Percentiles rank a stretch among this genome's conserved stretches.
Evolutionary conservation across 169 alveolate species (phyloP).

Genomic region (Plasmodium gonderi): DNA sequence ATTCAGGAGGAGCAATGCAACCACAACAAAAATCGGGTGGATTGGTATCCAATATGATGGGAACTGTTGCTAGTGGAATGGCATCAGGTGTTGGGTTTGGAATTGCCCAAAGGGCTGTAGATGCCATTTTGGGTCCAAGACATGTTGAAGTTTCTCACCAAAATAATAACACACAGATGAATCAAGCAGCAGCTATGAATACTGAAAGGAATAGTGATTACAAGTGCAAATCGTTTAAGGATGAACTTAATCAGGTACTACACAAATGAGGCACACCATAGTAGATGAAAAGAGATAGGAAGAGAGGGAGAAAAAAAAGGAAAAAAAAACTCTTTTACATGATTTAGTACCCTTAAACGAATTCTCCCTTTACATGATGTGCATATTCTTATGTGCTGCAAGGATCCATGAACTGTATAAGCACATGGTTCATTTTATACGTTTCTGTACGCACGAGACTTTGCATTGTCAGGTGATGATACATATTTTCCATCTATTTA

Average conservation of each 20-base stretch:
- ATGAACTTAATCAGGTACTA: conserved; percentile 70
- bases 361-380: too few species aligned
- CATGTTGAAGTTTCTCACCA: conserved; percentile 71
- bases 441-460: neutral
- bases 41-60: conserved; percentile 73
- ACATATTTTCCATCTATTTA: neutral
- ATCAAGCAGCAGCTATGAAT: conserved; percentile 51
- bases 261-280: too few species aligned
- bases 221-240: conserved; percentile 41
- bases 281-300: neutral
- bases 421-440: neutral
- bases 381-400: too few species aligned
- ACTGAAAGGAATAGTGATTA: conserved; percentile 27
- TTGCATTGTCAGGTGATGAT: too few species aligned
- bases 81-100: conserved; percentile 79
- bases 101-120: conserved; percentile 77
- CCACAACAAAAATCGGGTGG: conserved; percentile 50
- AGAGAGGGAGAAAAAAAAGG: neutral
- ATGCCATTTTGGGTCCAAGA: conserved; percentile 70
- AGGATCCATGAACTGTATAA: neutral
- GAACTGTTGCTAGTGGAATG: conserved; percentile 77
- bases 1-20: conserved; percentile 51
- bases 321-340: too few species aligned
- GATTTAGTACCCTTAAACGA: too few species aligned
- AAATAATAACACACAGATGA: conserved; percentile 39